phyloP scores from a whole-genome alignment of 116 monocot species.

The Trichopus zeylanicus region DNA sequence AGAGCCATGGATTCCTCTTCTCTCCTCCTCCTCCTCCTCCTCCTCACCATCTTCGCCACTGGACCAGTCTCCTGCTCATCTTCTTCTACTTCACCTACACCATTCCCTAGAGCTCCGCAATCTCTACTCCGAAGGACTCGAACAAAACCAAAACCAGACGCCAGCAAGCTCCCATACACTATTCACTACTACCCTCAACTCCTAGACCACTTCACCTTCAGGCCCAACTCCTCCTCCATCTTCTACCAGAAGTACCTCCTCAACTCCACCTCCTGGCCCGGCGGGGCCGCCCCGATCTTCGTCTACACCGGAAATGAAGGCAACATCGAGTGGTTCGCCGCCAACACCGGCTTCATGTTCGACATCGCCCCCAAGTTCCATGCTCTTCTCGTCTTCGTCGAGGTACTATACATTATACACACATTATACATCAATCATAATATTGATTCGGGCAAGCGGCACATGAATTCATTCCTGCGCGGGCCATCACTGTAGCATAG shows the following conservation, averaged over 20 bases:
- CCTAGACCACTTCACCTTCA: slow-evolving; percentile 81
- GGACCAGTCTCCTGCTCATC: too few species aligned
- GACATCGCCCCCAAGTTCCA: slow-evolving; percentile 68
- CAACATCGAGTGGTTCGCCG: slow-evolving; percentile 70
- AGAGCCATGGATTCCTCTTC: too few species aligned
- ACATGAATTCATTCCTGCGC: neutral
- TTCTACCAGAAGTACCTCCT: slow-evolving; percentile 83
- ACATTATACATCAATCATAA: too few species aligned
- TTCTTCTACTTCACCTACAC: too few species aligned
- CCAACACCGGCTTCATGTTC: slow-evolving; percentile 74
- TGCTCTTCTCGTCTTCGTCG: slow-evolving; percentile 78
- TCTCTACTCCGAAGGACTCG: too few species aligned
- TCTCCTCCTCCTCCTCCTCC: too few species aligned
- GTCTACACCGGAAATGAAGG: slow-evolving; percentile 88
- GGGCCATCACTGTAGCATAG: slow-evolving; percentile 38
- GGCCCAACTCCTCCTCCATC: slow-evolving; percentile 22
- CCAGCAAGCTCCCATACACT: too few species aligned
- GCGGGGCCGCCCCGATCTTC: slow-evolving; percentile 58
- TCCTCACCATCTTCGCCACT: too few species aligned
- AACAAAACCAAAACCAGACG: too few species aligned
- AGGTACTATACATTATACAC: too few species aligned
- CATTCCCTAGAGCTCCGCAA: too few species aligned
- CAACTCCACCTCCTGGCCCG: slow-evolving; percentile 57
- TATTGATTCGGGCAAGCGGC: too few species aligned
- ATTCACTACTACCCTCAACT: slow-evolving; percentile 70